A percentile compares a stretch with the other conserved stretches of the same genome.
phyloP scores from a whole-genome alignment of 768 basidiomycete species.

The Mrakia gelida region DNA sequence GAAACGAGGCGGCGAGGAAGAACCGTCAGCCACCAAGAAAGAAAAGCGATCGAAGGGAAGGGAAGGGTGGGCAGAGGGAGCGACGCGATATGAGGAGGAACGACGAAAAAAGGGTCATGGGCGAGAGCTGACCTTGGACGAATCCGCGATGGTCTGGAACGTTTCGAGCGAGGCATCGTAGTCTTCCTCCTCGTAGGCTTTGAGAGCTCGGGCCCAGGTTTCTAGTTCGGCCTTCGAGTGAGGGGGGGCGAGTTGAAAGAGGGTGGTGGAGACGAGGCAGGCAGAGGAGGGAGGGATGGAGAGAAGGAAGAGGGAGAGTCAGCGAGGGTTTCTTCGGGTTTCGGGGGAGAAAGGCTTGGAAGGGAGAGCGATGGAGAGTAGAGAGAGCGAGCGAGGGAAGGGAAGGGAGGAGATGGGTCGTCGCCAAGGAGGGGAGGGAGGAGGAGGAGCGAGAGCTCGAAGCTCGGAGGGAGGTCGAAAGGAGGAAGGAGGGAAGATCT shows the following conservation, averaged over 20 bases:
- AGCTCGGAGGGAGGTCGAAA: background rate
- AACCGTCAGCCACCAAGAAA: slow-evolving; percentile 15
- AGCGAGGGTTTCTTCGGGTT: background rate
- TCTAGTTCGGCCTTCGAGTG: slow-evolving; percentile 57
- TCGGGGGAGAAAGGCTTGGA: background rate
- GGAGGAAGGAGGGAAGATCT: background rate
- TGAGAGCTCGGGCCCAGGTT: slow-evolving; percentile 79
- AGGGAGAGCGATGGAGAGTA: background rate
- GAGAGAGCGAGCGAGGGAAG: background rate
- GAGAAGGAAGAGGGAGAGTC: background rate
- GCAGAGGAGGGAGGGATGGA: background rate
- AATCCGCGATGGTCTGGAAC: slow-evolving; percentile 51
- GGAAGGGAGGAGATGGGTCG: background rate
- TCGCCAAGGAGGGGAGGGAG: background rate
- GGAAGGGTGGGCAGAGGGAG: background rate
- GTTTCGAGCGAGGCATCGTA: slow-evolving; percentile 68
- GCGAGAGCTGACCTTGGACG: slow-evolving; percentile 17
- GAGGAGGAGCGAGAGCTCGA: background rate
- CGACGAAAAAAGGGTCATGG: background rate
- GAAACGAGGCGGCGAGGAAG: slow-evolving; percentile 43
- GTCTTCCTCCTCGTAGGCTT: slow-evolving; percentile 80
- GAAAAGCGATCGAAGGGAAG: too few species aligned
- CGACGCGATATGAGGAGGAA: too few species aligned
- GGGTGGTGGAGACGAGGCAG: background rate
- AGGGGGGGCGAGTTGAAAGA: background rate